Conservation (phyloP, 164 flowering plant genomes). For the Umbellularia californica region DNA sequence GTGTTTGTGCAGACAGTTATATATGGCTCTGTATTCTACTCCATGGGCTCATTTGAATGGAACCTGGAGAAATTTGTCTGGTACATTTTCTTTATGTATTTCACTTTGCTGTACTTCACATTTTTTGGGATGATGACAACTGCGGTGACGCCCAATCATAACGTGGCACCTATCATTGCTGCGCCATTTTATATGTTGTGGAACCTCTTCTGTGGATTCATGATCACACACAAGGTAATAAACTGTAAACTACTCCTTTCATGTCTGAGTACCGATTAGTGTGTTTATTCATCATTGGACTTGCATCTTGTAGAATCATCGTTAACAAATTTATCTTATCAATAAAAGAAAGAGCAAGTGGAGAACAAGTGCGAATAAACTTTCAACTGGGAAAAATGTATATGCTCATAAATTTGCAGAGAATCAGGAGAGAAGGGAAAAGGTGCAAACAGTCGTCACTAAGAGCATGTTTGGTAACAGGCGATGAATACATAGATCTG, state of each 20-base stretch:
- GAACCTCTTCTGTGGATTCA: conserved; percentile 98
- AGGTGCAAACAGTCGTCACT: no score
- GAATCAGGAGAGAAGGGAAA: no score
- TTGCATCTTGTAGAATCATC: neutral
- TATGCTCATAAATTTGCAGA: no score
- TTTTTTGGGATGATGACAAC: conserved; percentile 97
- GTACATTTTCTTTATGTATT: conserved; percentile 87
- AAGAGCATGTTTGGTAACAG: no score
- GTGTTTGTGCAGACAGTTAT: conserved; percentile 76
- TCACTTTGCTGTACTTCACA: conserved; percentile 90
- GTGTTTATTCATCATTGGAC: neutral
- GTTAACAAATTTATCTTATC: no score
- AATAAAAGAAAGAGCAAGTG: no score
- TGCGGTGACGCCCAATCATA: conserved; percentile 91
- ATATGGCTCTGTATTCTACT: conserved; percentile 74
- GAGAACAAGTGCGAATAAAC: no score
- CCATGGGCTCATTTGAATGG: conserved; percentile 93
- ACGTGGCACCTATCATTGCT: conserved; percentile 78
- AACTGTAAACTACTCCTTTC: neutral
- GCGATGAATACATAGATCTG: no score
- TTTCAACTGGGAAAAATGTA: no score
- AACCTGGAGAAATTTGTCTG: conserved; percentile 52
- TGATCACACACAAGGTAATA: conserved; percentile 87
- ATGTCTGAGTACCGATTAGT: neutral
- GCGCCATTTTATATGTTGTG: conserved; percentile 97